Base-by-base conservation (phyloP, 768 basidiomycete species). In the Phylloporus scabripes region DNA sequence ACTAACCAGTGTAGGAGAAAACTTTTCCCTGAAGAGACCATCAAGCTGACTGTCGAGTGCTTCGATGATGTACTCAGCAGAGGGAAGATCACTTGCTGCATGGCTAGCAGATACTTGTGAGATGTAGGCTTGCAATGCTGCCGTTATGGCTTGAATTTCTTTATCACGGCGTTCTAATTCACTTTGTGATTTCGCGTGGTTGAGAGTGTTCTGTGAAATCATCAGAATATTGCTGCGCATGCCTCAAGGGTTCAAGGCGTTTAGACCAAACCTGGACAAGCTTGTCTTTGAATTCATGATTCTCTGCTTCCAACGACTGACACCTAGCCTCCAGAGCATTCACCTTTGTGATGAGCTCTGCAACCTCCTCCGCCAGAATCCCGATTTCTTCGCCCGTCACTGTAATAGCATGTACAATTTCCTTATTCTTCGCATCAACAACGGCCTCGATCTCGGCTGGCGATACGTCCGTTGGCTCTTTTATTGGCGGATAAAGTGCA, bases 81-180 rank as follows among this genome's bases (percentile, higher is more conserved):
- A 60, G 7, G 62, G 65, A 41, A 64, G 49, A 33, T 59, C 48
- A 17, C 46, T 41, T 45, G 39, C 18, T 23, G 48, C 29, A 36
- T 54, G 47, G 18, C 48, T 26, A 14, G 49, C 14, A 3, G 67
- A 49, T 34, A 49, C 40, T 54, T 68, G 67, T 38, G 66, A 56
- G 42, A 68, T 64, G 31, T 58, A 68, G 26, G 67, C 66, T 37
- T 60, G 61, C 8, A 67, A 23, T 10, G 67, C 65, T 42, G 61
- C 58, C 2, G 60, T 58, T 40, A 67, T 53, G 3, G 67, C 66
- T n/a, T 66, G 56, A 4, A 59, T 51, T 48, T 69, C 60, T 45
- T 57, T 65, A 4, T 61, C 54, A 15, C 52, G 61, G 31, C 47
- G 63, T 42, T 38, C 45, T 42, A 52, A 31, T 12, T 36, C 51